phyloP scores from a whole-genome alignment of 202 grass and related monocot genomes.

The Carex sylvatica region DNA sequence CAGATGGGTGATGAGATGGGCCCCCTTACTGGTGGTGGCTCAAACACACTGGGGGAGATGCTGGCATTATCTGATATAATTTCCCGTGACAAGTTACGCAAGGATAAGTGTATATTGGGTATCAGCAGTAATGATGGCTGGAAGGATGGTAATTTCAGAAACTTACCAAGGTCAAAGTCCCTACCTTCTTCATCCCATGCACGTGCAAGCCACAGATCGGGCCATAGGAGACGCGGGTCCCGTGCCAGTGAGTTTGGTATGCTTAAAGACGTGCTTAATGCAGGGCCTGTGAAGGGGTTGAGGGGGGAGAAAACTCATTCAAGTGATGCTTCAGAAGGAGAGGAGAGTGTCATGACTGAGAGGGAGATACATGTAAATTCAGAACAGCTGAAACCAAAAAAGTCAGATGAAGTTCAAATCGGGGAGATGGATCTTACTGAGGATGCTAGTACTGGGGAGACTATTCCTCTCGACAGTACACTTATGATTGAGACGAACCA shows the following conservation, averaged over 20 bases:
- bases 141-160: slow-evolving; percentile 45
- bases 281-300: slow-evolving; percentile 47
- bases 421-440: background rate
- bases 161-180: slow-evolving; percentile 65
- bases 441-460: background rate
- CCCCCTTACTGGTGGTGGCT: slow-evolving; percentile 29
- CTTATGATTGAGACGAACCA: background rate
- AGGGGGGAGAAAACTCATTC: slow-evolving; percentile 24
- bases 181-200: slow-evolving; percentile 49
- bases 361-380: slow-evolving; percentile 74
- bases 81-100: slow-evolving; percentile 13
- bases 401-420: background rate
- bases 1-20: slow-evolving; percentile 40
- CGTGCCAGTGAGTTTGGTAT: slow-evolving; percentile 62
- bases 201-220: slow-evolving; percentile 43
- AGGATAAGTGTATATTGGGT: slow-evolving; percentile 34
- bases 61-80: slow-evolving; percentile 64
- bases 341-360: slow-evolving; percentile 49
- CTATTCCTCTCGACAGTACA: background rate
- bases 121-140: slow-evolving; percentile 64
- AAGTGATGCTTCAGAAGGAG: slow-evolving; percentile 29
- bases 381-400: slow-evolving; percentile 36
- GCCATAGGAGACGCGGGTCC: slow-evolving; percentile 44
- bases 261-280: slow-evolving; percentile 83
- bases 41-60: slow-evolving; percentile 67